Base-by-base conservation (phyloP, 805 yeast genomes). In the Candida hungchunana region DNA sequence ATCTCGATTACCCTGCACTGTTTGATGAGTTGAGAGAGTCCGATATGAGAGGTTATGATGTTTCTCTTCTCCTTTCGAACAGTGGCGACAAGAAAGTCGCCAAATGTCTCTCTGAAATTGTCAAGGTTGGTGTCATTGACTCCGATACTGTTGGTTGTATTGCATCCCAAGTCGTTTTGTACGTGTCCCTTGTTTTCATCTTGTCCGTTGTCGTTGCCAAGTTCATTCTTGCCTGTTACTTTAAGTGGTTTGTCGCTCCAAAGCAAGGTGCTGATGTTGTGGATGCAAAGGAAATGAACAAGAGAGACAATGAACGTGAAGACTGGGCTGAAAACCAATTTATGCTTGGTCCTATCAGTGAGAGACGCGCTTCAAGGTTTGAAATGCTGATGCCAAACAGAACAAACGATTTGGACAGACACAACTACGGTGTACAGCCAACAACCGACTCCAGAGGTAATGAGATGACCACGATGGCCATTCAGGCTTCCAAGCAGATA, bases 71-170 rank as follows among this genome's bases (percentile, higher is more conserved):
- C 15, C 68, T 86, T 39, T 66, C 80, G 36, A 73, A 84, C 24
- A 74, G 78, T 21, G 68, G 77, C 22, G 75, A 72, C n/a, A 74
- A 89, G 39, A 70, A 73, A 51, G 75, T 78, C 5, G 95, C 93
- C 6, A 75, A 79, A 50, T 93, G 98, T 59, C 64, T 93, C 37
- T 66, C 81, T 9, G 97, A 93, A 59, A 83, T 87, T 36, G 68
- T 84, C 34, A 86, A 82, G 60, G 95, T 90, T 12, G 98, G 98
- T 16, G 79, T 77, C 32, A 75, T 93, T 27, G 97, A 93, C 55
- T 77, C 89, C 2, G 85, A 84, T 25, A 79, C 95, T 6, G 77
- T 93, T 51, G 98, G 98, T 6, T 93, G 98, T 63, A 79, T 93
- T 53, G 95, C 96, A 0, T 87, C 97, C 0, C 66, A 78, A 36